A percentile compares a stretch with the other conserved stretches of the same genome.
phyloP scores from a whole-genome alignment of 116 monocot species.

The Cymodocea nodosa region DNA sequence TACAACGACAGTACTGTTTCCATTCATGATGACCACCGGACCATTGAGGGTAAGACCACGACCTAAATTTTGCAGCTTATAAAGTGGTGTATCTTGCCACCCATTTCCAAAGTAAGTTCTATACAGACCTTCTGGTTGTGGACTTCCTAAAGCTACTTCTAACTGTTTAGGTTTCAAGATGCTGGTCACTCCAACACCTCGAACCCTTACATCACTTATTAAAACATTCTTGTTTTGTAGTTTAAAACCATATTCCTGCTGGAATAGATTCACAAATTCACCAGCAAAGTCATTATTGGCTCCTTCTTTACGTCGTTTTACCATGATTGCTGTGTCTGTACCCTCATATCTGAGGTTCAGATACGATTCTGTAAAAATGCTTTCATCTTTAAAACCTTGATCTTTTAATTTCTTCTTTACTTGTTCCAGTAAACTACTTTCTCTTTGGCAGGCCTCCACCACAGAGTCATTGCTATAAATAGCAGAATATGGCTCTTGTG shows the following conservation, averaged over 20 bases:
- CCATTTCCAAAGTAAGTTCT: constrained; percentile 61
- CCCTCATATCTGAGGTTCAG: constrained; percentile 92
- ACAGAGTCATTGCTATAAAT: constrained; percentile 37
- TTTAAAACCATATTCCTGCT: constrained; percentile 89
- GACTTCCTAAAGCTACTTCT: constrained; percentile 16
- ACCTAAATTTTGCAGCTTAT: constrained; percentile 64
- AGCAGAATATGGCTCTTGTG: constrained; percentile 78
- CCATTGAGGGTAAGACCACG: constrained; percentile 53
- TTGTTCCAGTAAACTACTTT: constrained; percentile 30
- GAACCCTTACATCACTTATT: constrained; percentile 82
- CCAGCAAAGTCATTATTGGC: constrained; percentile 42
- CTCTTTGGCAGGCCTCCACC: constrained; percentile 51
- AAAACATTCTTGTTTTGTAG: constrained; percentile 68
- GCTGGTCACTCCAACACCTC: constrained; percentile 72
- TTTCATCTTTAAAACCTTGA: constrained; percentile 74
- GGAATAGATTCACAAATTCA: constrained; percentile 66
- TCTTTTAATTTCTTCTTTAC: constrained; percentile 53
- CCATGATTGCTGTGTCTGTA: constrained; percentile 95
- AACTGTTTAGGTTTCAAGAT: constrained; percentile 62
- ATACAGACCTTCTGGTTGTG: constrained; percentile 36
- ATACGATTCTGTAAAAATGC: constrained; percentile 61
- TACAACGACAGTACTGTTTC: constrained; percentile 86
- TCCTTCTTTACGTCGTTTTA: constrained; percentile 41
- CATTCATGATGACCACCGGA: constrained; percentile 90
- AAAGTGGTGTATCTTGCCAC: constrained; percentile 74